Percentiles rank a stretch among this genome's conserved stretches.
Evolutionary conservation across 108 stramenopile species (phyloP).

Genomic region (Epithemia pelagica): DNA sequence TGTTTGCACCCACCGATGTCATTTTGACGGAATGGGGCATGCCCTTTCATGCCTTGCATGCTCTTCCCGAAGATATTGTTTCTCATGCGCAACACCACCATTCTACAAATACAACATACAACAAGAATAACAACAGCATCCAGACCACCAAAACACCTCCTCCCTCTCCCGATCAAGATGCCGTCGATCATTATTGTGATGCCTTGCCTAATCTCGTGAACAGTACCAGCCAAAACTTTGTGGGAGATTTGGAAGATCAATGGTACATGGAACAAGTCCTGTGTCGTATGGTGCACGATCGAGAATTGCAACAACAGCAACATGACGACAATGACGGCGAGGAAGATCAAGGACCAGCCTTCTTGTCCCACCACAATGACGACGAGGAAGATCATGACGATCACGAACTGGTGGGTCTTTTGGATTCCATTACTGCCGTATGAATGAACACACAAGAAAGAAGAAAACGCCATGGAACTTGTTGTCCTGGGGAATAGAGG

Average conservation of each 20-base stretch:
- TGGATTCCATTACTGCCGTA: neutral
- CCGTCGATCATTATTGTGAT: neutral
- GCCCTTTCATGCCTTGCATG: conserved; percentile 4
- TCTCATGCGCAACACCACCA: too few species aligned
- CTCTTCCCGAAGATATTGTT: neutral
- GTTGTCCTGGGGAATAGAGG: too few species aligned
- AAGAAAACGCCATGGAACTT: too few species aligned
- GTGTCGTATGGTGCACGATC: neutral
- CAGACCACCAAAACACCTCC: neutral
- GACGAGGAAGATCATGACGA: neutral
- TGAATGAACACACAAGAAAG: too few species aligned
- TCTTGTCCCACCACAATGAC: too few species aligned
- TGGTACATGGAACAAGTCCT: neutral
- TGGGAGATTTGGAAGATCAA: neutral
- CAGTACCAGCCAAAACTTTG: neutral
- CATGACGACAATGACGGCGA: too few species aligned
- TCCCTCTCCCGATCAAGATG: neutral
- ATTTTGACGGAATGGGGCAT: conserved; percentile 1
- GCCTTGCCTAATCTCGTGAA: neutral
- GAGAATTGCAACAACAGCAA: neutral
- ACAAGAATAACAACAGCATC: too few species aligned
- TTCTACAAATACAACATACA: too few species aligned
- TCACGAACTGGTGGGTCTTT: neutral
- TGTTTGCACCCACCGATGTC: neutral
- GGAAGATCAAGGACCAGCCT: neutral